phyloP scores from a whole-genome alignment of 768 basidiomycete genomes.

The Russula dissimulans region DNA sequence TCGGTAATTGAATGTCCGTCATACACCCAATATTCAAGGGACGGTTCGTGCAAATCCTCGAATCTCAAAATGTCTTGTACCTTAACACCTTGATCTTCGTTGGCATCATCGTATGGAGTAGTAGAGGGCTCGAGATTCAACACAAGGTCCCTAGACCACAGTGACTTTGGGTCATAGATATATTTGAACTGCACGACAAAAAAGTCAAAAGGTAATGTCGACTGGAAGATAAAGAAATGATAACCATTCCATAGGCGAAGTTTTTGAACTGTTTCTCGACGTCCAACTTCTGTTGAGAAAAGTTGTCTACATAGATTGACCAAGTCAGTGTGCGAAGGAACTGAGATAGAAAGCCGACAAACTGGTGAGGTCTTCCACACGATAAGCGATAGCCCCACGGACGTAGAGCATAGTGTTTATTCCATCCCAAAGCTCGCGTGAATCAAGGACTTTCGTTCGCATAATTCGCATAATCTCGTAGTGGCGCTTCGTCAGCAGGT shows the following conservation, averaged over 20 bases:
- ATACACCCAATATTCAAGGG: conserved; percentile 7
- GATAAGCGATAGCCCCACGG: background rate
- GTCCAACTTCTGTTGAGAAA: conserved; percentile 18
- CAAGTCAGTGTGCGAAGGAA: background rate
- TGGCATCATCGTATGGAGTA: conserved; percentile 2
- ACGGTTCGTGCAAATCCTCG: background rate
- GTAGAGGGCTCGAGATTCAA: background rate
- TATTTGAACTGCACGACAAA: conserved; percentile 2
- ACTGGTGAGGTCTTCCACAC: background rate
- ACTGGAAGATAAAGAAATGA: background rate
- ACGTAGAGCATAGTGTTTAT: background rate
- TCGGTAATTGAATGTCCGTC: conserved; percentile 1
- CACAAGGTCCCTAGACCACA: conserved; percentile 7
- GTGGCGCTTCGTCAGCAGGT: conserved; percentile 15
- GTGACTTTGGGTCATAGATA: background rate
- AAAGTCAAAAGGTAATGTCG: background rate
- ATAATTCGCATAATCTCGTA: conserved; percentile 2
- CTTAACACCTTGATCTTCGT: conserved; percentile 3
- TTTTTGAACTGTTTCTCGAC: no score
- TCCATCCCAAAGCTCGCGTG: background rate
- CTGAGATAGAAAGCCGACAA: background rate
- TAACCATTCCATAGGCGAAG: background rate
- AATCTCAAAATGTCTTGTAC: conserved; percentile 4
- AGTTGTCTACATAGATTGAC: conserved; percentile 9
- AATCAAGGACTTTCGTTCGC: background rate